Conservation (phyloP, 345 rosid species). For the Clarkia xantiana region DNA sequence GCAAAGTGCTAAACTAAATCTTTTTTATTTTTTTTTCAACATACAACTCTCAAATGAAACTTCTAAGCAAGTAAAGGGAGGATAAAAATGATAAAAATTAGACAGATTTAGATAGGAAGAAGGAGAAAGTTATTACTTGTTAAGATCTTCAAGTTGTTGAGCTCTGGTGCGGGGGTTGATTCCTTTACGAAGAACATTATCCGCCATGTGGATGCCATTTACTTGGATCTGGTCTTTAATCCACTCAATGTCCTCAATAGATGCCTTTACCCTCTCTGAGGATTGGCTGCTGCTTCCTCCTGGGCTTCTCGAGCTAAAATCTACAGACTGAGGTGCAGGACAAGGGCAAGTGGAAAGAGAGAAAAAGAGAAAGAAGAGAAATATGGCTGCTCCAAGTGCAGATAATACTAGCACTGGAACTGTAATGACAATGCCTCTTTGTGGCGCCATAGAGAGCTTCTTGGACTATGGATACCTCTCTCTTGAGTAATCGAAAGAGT, state of each 20-base stretch:
- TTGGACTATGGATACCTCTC: not conserved
- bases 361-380: conserved; percentile 62
- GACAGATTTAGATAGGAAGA: not conserved
- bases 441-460: conserved; percentile 22
- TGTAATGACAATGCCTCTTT: conserved; percentile 50
- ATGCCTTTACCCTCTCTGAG: conserved; percentile 28
- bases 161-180: conserved; percentile 91
- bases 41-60: no score
- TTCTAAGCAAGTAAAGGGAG: not conserved
- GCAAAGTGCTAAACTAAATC: no score
- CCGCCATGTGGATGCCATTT: conserved; percentile 87
- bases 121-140: conserved; percentile 24
- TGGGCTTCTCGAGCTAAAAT: conserved; percentile 1
- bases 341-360: conserved; percentile 58
- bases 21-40: no score
- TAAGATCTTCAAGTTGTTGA: conserved; percentile 80
- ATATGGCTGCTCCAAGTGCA: conserved; percentile 43
- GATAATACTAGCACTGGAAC: conserved; percentile 57
- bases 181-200: conserved; percentile 82
- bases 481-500: no score
- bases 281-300: conserved; percentile 4
- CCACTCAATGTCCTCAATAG: conserved; percentile 65
- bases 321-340: conserved; percentile 19
- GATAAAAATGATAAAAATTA: not conserved
- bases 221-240: conserved; percentile 65